Conservation (phyloP, 768 basidiomycete genomes). For the Arthromyces matolae region DNA sequence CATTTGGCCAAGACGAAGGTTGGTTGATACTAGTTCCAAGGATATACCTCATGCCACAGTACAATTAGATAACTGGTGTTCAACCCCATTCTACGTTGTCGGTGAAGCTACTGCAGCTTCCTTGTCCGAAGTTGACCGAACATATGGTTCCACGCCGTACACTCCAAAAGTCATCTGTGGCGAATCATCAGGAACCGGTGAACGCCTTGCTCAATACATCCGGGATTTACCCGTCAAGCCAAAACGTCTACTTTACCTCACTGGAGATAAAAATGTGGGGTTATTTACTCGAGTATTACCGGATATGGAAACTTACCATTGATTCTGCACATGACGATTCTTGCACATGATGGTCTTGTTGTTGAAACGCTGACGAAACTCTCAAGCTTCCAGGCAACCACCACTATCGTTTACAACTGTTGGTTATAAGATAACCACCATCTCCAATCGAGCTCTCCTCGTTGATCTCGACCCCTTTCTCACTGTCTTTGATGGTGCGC, state of each 20-base stretch:
- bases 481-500: conserved; percentile 5
- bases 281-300: conserved; percentile 27
- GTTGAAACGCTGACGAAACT: conserved; percentile 9
- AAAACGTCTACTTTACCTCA: conserved; percentile 62
- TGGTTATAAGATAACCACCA: neutral
- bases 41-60: conserved; percentile 1
- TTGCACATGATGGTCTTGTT: too few species aligned
- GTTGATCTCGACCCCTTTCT: neutral
- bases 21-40: conserved; percentile 4
- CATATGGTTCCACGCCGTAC: conserved; percentile 20
- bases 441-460: neutral
- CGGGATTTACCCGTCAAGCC: conserved; percentile 29
- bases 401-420: neutral
- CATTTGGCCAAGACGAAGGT: conserved; percentile 7
- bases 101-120: conserved; percentile 60
- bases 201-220: conserved; percentile 64
- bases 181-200: conserved; percentile 61
- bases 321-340: conserved; percentile 12
- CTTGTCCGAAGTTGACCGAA: conserved; percentile 33
- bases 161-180: conserved; percentile 35
- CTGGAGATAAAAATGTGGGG: conserved; percentile 75
- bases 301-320: conserved; percentile 2
- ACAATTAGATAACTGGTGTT: conserved; percentile 44
- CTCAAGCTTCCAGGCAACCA: neutral
- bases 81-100: conserved; percentile 74